Percentiles rank a stretch among this genome's conserved stretches.
These are phyloP conservation scores for Diphasiastrum complanatum DNA, from an alignment of 83 land plant genomes.

Conservation along the genomic window DNA sequence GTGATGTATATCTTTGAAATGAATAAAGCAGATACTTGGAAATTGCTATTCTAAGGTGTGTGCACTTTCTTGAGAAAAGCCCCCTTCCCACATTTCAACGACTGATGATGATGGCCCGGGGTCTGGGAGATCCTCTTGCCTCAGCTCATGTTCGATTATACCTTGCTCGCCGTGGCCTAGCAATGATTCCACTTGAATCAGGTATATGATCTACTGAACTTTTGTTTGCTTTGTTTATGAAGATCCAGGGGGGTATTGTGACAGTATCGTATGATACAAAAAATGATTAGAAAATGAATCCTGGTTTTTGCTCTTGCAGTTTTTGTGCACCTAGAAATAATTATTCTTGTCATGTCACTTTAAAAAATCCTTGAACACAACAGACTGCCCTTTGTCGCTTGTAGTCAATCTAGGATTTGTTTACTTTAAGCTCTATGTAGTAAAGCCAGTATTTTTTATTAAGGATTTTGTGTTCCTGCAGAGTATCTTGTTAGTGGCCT, in stretches of 20 bases:
- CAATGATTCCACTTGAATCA: constrained; percentile 37
- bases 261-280: constrained; percentile 13
- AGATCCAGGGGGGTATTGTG: not conserved
- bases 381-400: too few relatives aligned
- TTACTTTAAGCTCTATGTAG: not conserved
- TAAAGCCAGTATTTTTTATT: too few relatives aligned
- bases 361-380: too few relatives aligned
- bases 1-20: not conserved
- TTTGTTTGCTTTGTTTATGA: not conserved
- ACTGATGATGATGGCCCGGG: constrained; percentile 65
- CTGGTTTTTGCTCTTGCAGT: too few relatives aligned
- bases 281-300: too few relatives aligned
- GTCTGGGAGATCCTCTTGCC: constrained; percentile 75
- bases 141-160: constrained; percentile 68
- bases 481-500: constrained; percentile 28
- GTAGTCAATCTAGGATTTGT: not conserved
- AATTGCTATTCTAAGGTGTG: constrained; percentile 63
- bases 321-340: too few relatives aligned
- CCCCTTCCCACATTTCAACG: constrained; percentile 42
- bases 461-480: constrained; percentile 11
- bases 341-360: too few relatives aligned
- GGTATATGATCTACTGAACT: constrained; percentile 27
- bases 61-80: constrained; percentile 57
- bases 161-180: constrained; percentile 48
- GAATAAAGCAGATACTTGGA: constrained; percentile 58